Conservation (phyloP, 768 basidiomycete genomes). For the Collybiopsis confluens region DNA sequence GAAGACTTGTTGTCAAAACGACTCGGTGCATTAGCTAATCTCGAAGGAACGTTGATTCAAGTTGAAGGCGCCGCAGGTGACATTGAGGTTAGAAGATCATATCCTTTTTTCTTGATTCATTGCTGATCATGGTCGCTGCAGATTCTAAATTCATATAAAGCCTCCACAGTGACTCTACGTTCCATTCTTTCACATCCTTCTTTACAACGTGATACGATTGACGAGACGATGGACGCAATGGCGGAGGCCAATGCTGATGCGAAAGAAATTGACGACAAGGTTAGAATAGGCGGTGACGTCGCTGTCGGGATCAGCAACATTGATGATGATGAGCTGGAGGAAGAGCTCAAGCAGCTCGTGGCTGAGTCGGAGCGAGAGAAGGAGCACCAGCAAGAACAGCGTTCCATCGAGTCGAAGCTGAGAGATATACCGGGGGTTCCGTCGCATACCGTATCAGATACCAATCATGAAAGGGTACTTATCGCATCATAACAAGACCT, state of each 20-base stretch:
- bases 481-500: neutral
- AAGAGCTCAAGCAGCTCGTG: neutral
- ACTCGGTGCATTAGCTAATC: slow-evolving; percentile 63
- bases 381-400: neutral
- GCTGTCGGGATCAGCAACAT: neutral
- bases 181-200: slow-evolving; percentile 77
- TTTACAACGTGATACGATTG: slow-evolving; percentile 72
- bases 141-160: slow-evolving; percentile 86
- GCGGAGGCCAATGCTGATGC: slow-evolving; percentile 81
- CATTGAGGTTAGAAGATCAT: slow-evolving; percentile 56
- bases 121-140: slow-evolving; percentile 23
- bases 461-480: neutral
- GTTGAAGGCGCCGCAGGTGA: slow-evolving; percentile 91
- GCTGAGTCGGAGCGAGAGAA: neutral
- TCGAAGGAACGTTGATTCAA: slow-evolving; percentile 71
- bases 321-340: neutral
- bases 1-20: slow-evolving; percentile 77
- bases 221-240: slow-evolving; percentile 84
- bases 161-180: slow-evolving; percentile 73
- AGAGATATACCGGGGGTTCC: neutral
- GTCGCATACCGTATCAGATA: neutral
- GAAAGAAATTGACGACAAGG: slow-evolving; percentile 74
- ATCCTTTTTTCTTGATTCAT: neutral
- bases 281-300: slow-evolving; percentile 49
- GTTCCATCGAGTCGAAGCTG: neutral